Percentiles rank a stretch among this genome's conserved stretches.
Evolutionary conservation across 129 eudicot genomes (phyloP).

Genomic region (Scalesia atractyloides): DNA sequence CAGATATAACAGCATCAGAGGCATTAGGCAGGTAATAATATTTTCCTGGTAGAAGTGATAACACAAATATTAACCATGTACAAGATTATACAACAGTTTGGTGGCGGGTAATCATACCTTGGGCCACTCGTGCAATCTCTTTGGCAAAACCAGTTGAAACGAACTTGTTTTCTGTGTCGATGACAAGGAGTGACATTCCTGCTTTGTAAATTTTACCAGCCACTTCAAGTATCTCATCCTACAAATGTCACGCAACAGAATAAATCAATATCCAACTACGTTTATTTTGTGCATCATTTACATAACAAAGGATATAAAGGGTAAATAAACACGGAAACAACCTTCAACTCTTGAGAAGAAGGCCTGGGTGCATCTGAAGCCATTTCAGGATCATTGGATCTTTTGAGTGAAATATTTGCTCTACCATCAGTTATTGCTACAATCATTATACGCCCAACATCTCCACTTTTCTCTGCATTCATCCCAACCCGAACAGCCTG

Average conservation of each 20-base stretch:
- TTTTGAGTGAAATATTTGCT: constrained; percentile 90
- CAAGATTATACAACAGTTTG: neutral
- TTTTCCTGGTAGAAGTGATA: constrained; percentile 60
- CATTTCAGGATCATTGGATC: constrained; percentile 86
- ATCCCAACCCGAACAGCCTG: constrained; percentile 96
- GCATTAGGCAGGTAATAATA: constrained; percentile 97
- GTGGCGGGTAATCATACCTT: constrained; percentile 48
- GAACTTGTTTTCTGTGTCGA: constrained; percentile 94
- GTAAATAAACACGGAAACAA: constrained; percentile 7
- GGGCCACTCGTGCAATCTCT: constrained; percentile 95
- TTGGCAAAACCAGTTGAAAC: constrained; percentile 97
- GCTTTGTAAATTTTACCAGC: constrained; percentile 94
- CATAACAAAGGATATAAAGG: neutral
- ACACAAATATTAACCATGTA: constrained; percentile 17
- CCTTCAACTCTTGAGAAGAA: constrained; percentile 84
- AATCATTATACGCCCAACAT: constrained; percentile 96
- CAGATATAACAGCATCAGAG: constrained; percentile 94
- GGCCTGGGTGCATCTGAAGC: constrained; percentile 76
- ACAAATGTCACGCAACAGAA: constrained; percentile 18
- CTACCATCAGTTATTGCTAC: constrained; percentile 97
- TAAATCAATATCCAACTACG: neutral
- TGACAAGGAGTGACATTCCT: constrained; percentile 95
- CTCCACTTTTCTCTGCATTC: constrained; percentile 98
- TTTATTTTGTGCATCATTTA: neutral
- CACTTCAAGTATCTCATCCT: constrained; percentile 99